phyloP scores from a whole-genome alignment of 129 eudicot genomes.

The Flaveria robusta region DNA sequence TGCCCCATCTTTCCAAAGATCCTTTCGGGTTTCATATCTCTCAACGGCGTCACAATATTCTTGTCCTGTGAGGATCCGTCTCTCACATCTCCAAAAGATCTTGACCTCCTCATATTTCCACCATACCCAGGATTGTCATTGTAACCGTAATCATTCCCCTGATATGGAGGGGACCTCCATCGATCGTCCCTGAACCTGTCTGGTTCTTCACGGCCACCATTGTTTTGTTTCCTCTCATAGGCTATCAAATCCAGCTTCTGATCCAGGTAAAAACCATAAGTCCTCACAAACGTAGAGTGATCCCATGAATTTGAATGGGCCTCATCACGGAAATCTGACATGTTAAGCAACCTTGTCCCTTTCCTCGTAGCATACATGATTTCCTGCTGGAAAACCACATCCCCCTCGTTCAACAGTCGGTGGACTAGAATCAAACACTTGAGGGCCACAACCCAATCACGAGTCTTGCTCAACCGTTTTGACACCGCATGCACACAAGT shows the following conservation, averaged over 20 bases:
- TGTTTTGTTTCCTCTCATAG: conserved; percentile 50
- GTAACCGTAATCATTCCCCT: conserved; percentile 27
- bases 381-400: conserved; percentile 47
- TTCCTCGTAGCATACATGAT: conserved; percentile 71
- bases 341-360: conserved; percentile 49
- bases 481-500: conserved; percentile 47
- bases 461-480: conserved; percentile 61
- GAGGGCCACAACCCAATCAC: conserved; percentile 44
- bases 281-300: conserved; percentile 77
- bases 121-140: conserved; percentile 23
- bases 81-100: conserved; percentile 36
- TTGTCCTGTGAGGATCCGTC: conserved; percentile 32
- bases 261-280: conserved; percentile 70
- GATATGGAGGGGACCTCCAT: conserved; percentile 60
- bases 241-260: conserved; percentile 67
- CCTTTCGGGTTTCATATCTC: conserved; percentile 42
- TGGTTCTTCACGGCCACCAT: conserved; percentile 39
- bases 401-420: conserved; percentile 36
- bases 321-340: conserved; percentile 50
- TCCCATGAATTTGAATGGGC: conserved; percentile 70
- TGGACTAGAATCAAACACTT: conserved; percentile 36
- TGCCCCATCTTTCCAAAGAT: conserved; percentile 42
- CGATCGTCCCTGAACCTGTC: conserved; percentile 55
- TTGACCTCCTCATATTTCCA: conserved; percentile 33
- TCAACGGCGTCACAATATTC: conserved; percentile 53